phyloP scores from a whole-genome alignment of 805 yeast species.

The Myxozyma udenii region DNA sequence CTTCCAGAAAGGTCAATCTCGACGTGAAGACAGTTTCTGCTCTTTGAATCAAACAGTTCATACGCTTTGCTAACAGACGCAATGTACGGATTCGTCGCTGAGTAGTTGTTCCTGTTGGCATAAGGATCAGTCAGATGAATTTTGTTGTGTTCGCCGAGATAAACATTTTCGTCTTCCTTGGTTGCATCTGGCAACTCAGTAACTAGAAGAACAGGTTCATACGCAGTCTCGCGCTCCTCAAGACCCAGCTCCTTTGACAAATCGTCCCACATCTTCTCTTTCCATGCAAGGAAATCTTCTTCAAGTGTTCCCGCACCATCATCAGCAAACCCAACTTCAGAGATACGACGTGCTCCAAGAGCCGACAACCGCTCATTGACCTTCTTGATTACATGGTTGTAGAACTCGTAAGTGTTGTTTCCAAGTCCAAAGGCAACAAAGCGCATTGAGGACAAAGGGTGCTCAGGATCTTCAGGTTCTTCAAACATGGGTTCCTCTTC shows the following conservation, averaged over 20 bases:
- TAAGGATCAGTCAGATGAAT: slow-evolving; percentile 44
- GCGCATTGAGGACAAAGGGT: slow-evolving; percentile 52
- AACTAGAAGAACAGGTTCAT: slow-evolving; percentile 61
- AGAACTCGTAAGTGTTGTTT: slow-evolving; percentile 89
- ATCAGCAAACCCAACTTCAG: slow-evolving; percentile 86
- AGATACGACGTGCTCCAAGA: slow-evolving; percentile 72
- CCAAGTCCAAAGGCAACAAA: slow-evolving; percentile 88
- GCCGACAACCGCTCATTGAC: slow-evolving; percentile 49
- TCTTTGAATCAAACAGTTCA: slow-evolving; percentile 63
- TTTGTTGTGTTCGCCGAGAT: slow-evolving; percentile 77
- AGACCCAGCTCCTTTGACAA: slow-evolving; percentile 62
- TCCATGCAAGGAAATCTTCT: slow-evolving; percentile 93
- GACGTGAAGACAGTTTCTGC: slow-evolving; percentile 81
- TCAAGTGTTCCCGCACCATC: slow-evolving; percentile 94
- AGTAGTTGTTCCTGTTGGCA: slow-evolving; percentile 31
- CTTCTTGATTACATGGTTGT: slow-evolving; percentile 71
- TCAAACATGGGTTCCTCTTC: slow-evolving; percentile 53
- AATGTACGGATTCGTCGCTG: slow-evolving; percentile 75
- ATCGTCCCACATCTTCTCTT: slow-evolving; percentile 66
- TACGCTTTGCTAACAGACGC: slow-evolving; percentile 60
- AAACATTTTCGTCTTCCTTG: slow-evolving; percentile 47
- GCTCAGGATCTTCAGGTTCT: slow-evolving; percentile 36
- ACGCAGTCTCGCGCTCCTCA: slow-evolving; percentile 74
- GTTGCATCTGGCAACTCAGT: slow-evolving; percentile 33
- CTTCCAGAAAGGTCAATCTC: slow-evolving; percentile 79